Evolutionary conservation across 2,329 filamentous ascomycete species (phyloP).

Genomic region (Exserohilum turcica): DNA sequence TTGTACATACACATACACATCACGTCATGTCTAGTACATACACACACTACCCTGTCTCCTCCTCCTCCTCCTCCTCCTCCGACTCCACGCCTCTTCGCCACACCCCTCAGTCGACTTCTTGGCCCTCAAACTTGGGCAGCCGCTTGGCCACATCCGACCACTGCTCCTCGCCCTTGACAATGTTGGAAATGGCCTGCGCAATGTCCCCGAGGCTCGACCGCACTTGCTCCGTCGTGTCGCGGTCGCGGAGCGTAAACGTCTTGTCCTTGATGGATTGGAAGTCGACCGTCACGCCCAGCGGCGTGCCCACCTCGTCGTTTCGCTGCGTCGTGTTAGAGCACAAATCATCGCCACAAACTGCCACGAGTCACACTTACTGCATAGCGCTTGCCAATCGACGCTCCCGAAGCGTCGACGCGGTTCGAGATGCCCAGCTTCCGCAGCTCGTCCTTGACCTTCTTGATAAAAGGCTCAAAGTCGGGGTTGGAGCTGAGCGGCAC

Average conservation of each 20-base stretch:
- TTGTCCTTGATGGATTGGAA: conserved; percentile 92
- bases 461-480: conserved; percentile 78
- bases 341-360: background rate
- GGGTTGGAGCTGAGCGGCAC: conserved; percentile 83
- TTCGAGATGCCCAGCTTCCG: conserved; percentile 78
- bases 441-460: conserved; percentile 74
- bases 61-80: too few relatives aligned
- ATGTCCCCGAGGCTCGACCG: conserved; percentile 82
- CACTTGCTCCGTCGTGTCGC: conserved; percentile 86
- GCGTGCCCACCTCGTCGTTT: conserved; percentile 94
- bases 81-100: background rate
- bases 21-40: too few relatives aligned
- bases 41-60: too few relatives aligned
- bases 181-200: conserved; percentile 69
- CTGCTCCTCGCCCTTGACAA: conserved; percentile 66
- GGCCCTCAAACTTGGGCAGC: conserved; percentile 77
- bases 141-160: conserved; percentile 76
- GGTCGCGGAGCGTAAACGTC: conserved; percentile 84
- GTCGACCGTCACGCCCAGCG: conserved; percentile 90
- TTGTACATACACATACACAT: too few relatives aligned
- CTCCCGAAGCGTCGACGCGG: conserved; percentile 86
- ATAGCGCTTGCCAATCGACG: conserved; percentile 90
- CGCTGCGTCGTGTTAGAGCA: conserved; percentile 54
- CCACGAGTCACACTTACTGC: conserved; percentile 45
- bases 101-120: conserved; percentile 39